A percentile compares a stretch with the other conserved stretches of the same genome.
These are phyloP conservation scores for Alternaria hordeiaustralica DNA, from an alignment of 2,329 filamentous ascomycete species.

Conservation along the genomic window DNA sequence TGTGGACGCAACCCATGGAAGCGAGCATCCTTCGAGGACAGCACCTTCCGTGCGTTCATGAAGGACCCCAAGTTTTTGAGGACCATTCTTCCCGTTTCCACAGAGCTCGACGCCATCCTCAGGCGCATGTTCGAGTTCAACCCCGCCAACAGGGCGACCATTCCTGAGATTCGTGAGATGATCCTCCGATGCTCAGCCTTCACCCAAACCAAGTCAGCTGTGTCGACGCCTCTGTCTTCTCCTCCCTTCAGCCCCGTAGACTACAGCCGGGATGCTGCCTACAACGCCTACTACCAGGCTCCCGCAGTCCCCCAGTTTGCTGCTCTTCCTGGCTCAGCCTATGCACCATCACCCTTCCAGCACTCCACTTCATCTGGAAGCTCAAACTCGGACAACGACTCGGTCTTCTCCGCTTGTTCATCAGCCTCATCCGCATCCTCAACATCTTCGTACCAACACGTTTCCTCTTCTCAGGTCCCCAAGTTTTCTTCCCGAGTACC, in stretches of 20 bases:
- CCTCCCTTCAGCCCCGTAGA: slow-evolving; percentile 53
- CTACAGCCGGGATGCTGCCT: slow-evolving; percentile 39
- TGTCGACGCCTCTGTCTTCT: slow-evolving; percentile 52
- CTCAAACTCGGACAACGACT: slow-evolving; percentile 49
- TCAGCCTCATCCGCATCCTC: slow-evolving; percentile 47
- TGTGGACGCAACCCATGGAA: slow-evolving; percentile 99
- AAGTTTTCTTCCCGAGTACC: slow-evolving; percentile 38
- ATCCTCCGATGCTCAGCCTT: slow-evolving; percentile 80
- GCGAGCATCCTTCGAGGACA: slow-evolving; percentile 89
- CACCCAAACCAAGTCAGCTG: slow-evolving; percentile 59
- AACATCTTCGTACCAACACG: slow-evolving; percentile 44
- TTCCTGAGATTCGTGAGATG: slow-evolving; percentile 77
- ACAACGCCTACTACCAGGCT: slow-evolving; percentile 40
- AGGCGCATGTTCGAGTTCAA: slow-evolving; percentile 86
- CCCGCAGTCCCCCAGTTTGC: slow-evolving; percentile 37
- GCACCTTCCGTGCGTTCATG: slow-evolving; percentile 90
- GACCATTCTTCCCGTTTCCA: slow-evolving; percentile 88
- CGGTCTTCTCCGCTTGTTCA: slow-evolving; percentile 49
- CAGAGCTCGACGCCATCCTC: slow-evolving; percentile 87
- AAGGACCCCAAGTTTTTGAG: slow-evolving; percentile 86
- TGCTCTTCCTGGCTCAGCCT: slow-evolving; percentile 40
- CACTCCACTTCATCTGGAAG: slow-evolving; percentile 47
- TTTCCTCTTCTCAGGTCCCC: slow-evolving; percentile 31
- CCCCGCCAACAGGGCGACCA: slow-evolving; percentile 80
- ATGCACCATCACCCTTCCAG: slow-evolving; percentile 38